A percentile compares a stretch with the other conserved stretches of the same genome.
Conservation (phyloP, 768 basidiomycete species). For the Leccinum broughii region DNA sequence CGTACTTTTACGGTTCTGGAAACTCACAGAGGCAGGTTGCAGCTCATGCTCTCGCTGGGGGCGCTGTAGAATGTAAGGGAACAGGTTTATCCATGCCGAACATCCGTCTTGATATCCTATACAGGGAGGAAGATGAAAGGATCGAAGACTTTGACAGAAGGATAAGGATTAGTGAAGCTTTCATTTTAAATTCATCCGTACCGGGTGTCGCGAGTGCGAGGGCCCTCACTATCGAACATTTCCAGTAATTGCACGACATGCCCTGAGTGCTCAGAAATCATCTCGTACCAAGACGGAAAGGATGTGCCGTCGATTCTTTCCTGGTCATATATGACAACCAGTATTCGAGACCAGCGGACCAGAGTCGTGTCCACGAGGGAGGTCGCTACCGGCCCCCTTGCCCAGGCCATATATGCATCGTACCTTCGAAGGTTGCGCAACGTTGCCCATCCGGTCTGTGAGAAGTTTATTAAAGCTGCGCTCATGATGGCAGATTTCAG, state of each 20-base stretch:
- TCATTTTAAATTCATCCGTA: neutral
- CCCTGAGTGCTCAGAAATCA: neutral
- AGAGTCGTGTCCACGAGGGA: too few species aligned
- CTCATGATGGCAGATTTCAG: too few species aligned
- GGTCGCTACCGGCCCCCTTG: too few species aligned
- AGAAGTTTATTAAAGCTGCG: too few species aligned
- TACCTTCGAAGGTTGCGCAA: too few species aligned
- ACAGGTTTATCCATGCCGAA: slow-evolving; percentile 21
- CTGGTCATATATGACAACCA: slow-evolving; percentile 62
- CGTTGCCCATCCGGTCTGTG: too few species aligned
- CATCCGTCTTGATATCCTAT: slow-evolving; percentile 32
- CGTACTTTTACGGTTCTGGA: slow-evolving; percentile 16
- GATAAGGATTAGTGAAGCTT: slow-evolving; percentile 13
- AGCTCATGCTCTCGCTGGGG: slow-evolving; percentile 22
- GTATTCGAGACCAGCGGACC: too few species aligned
- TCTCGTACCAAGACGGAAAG: slow-evolving; percentile 41
- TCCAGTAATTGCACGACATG: slow-evolving; percentile 19
- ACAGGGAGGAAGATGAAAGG: slow-evolving; percentile 35
- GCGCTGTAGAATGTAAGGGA: slow-evolving; percentile 26
- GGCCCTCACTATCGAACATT: neutral
- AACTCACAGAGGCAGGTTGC: slow-evolving; percentile 36
- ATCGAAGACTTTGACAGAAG: slow-evolving; percentile 31
- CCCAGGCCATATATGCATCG: too few species aligned
- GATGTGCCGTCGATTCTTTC: slow-evolving; percentile 59
- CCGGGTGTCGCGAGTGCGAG: too few species aligned